Evolutionary conservation across 1,284 basidiomycete species (phyloP), one percentile per base, ranked within the genome.

Genomic region (Naganishia albida): DNA sequence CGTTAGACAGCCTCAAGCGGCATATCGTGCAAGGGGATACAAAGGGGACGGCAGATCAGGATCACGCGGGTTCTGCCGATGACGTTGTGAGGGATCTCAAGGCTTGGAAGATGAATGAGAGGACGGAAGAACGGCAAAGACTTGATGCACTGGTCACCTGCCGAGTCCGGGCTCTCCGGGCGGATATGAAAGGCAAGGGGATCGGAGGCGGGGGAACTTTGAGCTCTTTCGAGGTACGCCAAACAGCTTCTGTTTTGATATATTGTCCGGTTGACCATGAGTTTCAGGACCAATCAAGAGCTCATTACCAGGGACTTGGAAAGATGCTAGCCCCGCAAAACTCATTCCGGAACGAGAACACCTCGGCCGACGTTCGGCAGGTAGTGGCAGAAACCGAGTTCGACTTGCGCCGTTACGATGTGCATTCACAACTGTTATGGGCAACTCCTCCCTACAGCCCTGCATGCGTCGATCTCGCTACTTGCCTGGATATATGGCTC

Each of bases 361-460:
- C 43, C 8, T 13, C n/a, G 15, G 23, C 44, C 12, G 40, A 51
- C 16, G 25, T 50, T 12, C 52, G 55, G n/a, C 51, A 62, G 40
- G 43, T 13, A n/a, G 49, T 25, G 7, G 57, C 48, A 34, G 34
- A 67, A 30, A 75, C 78, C 3, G 73, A 77, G 65, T 78, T 75
- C 68, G 76, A 78, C 50, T 67, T 79, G 7, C 68, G 71, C 7
- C 63, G 75, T 38, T 79, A 77, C 64, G 74, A 72, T 26, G 73
- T 77, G 62, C 77, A 80, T 62, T 79, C 77, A 25, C 74, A 74
- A 1, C 60, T 78, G 34, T 72, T 80, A 2, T 77, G 76, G 65
- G 72, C 77, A 7, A 73, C 77, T 3, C 77, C 78, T 12, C 78
- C 78, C 1, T 75, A 72, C 52, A 77, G 75, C 6, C 68, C 76